These are phyloP conservation scores for Komagataella phaffii DNA, from an alignment of 805 yeast genomes.

Conservation along the genomic window DNA sequence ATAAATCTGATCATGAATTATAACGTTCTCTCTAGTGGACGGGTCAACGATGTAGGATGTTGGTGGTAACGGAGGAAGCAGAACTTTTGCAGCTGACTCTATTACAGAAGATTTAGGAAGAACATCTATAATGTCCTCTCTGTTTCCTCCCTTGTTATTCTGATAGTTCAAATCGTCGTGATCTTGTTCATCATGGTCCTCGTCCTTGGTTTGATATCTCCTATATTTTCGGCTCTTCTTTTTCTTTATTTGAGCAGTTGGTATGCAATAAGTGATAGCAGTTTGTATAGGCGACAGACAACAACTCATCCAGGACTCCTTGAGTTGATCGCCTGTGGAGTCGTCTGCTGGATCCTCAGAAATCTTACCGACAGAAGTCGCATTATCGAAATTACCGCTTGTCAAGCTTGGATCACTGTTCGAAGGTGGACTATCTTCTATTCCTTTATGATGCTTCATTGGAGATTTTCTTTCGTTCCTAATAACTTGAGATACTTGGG, in stretches of 20 bases:
- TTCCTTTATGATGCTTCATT: neutral
- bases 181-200: conserved; percentile 5
- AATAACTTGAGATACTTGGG: conserved; percentile 28
- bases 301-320: conserved; percentile 9
- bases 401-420: neutral
- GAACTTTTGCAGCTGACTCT: conserved; percentile 62
- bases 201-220: conserved; percentile 16
- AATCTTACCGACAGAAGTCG: conserved; percentile 13
- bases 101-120: conserved; percentile 67
- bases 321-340: neutral
- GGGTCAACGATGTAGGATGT: conserved; percentile 59
- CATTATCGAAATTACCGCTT: neutral
- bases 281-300: conserved; percentile 27
- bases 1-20: conserved; percentile 76
- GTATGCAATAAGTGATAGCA: conserved; percentile 29
- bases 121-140: conserved; percentile 7
- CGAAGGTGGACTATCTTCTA: conserved; percentile 1
- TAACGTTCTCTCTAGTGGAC: conserved; percentile 41
- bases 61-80: conserved; percentile 74
- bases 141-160: conserved; percentile 6
- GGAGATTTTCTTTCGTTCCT: conserved; percentile 5
- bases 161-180: conserved; percentile 5
- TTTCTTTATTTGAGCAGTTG: conserved; percentile 11
- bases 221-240: conserved; percentile 10
- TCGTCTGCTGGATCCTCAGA: conserved; percentile 13